Evolutionary conservation across 371 early-diverging fungal species (phyloP).

Genomic region (Haplosporangium sp.): DNA sequence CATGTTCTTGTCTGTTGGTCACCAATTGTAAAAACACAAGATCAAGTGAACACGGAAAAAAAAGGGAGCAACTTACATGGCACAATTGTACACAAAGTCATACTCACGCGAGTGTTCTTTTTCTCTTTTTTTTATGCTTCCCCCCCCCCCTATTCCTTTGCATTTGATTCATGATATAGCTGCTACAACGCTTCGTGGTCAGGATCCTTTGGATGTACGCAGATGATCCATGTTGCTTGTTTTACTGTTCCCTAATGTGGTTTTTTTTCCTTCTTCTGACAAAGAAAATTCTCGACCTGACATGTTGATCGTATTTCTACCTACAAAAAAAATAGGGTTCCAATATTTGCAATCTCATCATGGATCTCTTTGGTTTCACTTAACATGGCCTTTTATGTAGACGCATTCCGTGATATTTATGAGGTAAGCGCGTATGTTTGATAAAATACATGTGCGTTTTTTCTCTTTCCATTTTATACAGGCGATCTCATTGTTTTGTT

Average conservation of each 20-base stretch:
- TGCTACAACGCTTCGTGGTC: conserved; percentile 49
- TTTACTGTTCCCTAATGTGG: neutral
- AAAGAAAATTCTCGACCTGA: neutral
- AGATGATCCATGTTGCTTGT: neutral
- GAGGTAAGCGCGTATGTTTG: conserved; percentile 65
- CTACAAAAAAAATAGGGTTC: conserved; percentile 71
- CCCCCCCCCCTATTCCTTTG: neutral
- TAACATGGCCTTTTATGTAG: conserved; percentile 86
- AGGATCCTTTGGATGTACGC: conserved; percentile 38
- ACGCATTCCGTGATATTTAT: conserved; percentile 93
- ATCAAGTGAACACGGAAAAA: neutral
- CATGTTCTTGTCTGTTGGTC: neutral
- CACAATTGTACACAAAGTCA: neutral
- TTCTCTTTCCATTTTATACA: neutral
- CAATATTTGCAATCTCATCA: conserved; percentile 93
- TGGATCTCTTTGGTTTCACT: conserved; percentile 84
- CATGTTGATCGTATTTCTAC: no score
- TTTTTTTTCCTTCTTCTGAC: conserved; percentile 3
- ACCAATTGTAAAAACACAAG: neutral
- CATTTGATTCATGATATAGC: conserved; percentile 4
- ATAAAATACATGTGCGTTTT: neutral
- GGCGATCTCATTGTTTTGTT: neutral
- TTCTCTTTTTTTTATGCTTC: neutral
- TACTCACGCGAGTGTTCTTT: conserved; percentile 18
- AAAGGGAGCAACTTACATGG: neutral